phyloP scores from a whole-genome alignment of 768 basidiomycete genomes.

The Lepiota venenata region DNA sequence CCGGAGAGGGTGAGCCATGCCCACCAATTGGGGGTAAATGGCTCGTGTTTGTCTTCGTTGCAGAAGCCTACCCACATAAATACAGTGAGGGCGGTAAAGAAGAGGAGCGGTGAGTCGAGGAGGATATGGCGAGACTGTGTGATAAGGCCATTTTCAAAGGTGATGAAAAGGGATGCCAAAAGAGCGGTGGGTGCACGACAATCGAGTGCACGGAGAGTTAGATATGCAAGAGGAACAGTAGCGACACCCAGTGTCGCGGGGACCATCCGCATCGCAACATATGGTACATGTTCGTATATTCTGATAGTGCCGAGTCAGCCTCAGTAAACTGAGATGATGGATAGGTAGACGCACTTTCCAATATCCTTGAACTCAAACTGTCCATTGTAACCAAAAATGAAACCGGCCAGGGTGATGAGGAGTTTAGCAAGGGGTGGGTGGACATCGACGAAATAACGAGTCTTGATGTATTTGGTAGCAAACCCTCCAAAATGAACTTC shows the following conservation, averaged over 20 bases:
- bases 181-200: constrained; percentile 91
- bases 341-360: constrained; percentile 65
- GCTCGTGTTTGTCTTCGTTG: constrained; percentile 82
- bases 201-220: constrained; percentile 90
- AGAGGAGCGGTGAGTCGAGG: constrained; percentile 96
- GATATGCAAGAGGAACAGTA: constrained; percentile 87
- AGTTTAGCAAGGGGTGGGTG: constrained; percentile 97
- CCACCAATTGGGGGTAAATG: constrained; percentile 93
- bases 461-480: constrained; percentile 90
- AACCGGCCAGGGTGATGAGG: constrained; percentile 88
- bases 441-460: constrained; percentile 90
- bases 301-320: constrained; percentile 34
- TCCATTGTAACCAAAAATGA: constrained; percentile 85
- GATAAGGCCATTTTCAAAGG: constrained; percentile 94
- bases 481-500: constrained; percentile 99
- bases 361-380: constrained; percentile 98
- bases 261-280: constrained; percentile 96
- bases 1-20: constrained; percentile 86
- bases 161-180: constrained; percentile 86
- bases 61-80: constrained; percentile 90
- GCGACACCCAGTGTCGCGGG: constrained; percentile 87
- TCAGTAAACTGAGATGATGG: constrained; percentile 1
- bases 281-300: constrained; percentile 84
- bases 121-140: constrained; percentile 97
- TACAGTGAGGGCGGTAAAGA: constrained; percentile 90